Evolutionary conservation across 202 grass and related monocot genomes (phyloP).

Genomic region (Schoenoplectus triqueter): DNA sequence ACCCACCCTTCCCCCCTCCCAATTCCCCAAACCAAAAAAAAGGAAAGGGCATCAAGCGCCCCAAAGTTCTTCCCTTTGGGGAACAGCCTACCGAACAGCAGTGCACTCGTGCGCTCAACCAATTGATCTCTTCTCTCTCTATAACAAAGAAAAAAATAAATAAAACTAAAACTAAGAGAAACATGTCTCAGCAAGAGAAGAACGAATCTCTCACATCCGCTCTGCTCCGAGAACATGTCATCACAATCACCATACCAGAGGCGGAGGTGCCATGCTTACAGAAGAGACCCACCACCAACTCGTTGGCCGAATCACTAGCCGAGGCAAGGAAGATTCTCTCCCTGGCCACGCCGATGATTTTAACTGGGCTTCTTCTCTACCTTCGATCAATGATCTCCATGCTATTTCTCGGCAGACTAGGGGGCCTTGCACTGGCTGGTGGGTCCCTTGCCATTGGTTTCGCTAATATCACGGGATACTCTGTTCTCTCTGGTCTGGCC

Average conservation of each 20-base stretch:
- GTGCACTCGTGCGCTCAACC: background rate
- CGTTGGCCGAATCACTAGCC: background rate
- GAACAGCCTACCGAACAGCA: background rate
- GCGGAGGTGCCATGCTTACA: background rate
- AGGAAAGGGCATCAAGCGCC: background rate
- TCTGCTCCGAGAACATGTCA: background rate
- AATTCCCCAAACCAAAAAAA: background rate
- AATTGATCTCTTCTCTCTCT: background rate
- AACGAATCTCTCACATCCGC: background rate
- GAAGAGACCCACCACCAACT: background rate
- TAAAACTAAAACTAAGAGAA: background rate
- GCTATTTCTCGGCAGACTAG: slow-evolving; percentile 84
- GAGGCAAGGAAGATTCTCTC: slow-evolving; percentile 66
- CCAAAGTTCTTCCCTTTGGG: slow-evolving; percentile 23
- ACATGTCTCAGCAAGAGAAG: background rate
- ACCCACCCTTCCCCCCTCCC: background rate
- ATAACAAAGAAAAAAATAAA: background rate
- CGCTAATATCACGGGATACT: slow-evolving; percentile 88
- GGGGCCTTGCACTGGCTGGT: slow-evolving; percentile 75
- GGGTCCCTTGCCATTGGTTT: slow-evolving; percentile 93
- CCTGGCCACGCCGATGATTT: slow-evolving; percentile 81
- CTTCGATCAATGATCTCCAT: slow-evolving; percentile 97
- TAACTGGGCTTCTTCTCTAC: slow-evolving; percentile 85
- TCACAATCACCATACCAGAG: slow-evolving; percentile 7
- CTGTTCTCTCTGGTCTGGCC: slow-evolving; percentile 85